phyloP scores from a whole-genome alignment of 129 eudicot genomes.

The Centrapalus pauciflorus region DNA sequence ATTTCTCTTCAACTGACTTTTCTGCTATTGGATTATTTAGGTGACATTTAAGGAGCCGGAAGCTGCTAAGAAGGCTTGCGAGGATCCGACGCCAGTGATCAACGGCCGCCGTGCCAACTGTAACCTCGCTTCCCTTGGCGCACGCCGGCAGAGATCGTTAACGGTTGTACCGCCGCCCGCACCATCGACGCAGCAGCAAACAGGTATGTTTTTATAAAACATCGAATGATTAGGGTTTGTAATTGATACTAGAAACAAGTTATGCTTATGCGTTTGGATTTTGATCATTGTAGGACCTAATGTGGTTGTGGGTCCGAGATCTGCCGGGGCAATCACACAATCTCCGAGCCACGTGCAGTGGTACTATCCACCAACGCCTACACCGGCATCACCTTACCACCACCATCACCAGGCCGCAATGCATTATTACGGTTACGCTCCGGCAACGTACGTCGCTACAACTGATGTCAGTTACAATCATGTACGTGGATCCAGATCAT shows the following conservation, averaged over 20 bases:
- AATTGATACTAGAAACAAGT: neutral
- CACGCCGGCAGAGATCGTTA: slow-evolving; percentile 55
- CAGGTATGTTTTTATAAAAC: slow-evolving; percentile 26
- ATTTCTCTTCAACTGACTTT: neutral
- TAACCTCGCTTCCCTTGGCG: slow-evolving; percentile 90
- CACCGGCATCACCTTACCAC: slow-evolving; percentile 45
- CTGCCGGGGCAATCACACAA: slow-evolving; percentile 42
- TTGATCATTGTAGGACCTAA: slow-evolving; percentile 39
- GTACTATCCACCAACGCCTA: slow-evolving; percentile 65
- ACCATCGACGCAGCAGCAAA: slow-evolving; percentile 37
- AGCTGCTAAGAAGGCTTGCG: slow-evolving; percentile 92
- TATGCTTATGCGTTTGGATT: slow-evolving; percentile 5
- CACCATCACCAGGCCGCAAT: slow-evolving; percentile 57
- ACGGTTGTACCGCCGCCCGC: slow-evolving; percentile 23
- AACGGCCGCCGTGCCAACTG: slow-evolving; percentile 97
- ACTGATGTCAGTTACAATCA: slow-evolving; percentile 72
- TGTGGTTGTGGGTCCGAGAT: slow-evolving; percentile 62
- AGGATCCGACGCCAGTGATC: slow-evolving; percentile 90
- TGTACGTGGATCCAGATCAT: slow-evolving; percentile 37
- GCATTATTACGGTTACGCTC: slow-evolving; percentile 78
- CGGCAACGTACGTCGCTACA: slow-evolving; percentile 65
- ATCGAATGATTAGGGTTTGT: neutral
- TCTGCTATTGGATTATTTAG: slow-evolving; percentile 23
- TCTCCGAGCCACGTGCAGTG: slow-evolving; percentile 75
- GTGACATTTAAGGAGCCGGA: slow-evolving; percentile 90